Conservation (phyloP, 306 rosid genomes). For the Geum urbanum region DNA sequence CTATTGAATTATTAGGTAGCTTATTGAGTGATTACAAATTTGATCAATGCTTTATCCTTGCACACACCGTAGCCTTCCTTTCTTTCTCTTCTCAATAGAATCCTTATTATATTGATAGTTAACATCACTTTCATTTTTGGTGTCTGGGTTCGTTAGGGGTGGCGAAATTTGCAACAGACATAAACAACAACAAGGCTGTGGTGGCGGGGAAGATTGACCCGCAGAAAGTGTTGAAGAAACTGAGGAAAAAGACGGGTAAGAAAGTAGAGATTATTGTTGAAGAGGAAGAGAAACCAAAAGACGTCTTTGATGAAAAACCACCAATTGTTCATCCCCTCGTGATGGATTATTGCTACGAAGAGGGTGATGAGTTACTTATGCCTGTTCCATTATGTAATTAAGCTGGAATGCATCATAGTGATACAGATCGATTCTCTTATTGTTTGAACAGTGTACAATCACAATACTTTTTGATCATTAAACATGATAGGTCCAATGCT, state of each 20-base stretch:
- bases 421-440: too few relatives aligned
- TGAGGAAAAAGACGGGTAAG: conserved; percentile 61
- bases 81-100: not conserved
- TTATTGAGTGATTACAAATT: too few relatives aligned
- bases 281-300: conserved; percentile 21
- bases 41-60: too few relatives aligned
- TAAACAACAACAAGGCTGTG: conserved; percentile 47
- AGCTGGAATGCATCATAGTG: too few relatives aligned
- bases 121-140: not conserved
- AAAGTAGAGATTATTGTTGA: conserved; percentile 49
- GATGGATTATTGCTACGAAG: conserved; percentile 38
- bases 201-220: conserved; percentile 70
- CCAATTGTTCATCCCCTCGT: conserved; percentile 12
- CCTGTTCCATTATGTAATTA: conserved; percentile 66
- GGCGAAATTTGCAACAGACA: conserved; percentile 63
- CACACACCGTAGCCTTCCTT: too few relatives aligned
- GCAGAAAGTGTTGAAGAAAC: conserved; percentile 55
- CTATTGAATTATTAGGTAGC: too few relatives aligned
- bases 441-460: too few relatives aligned
- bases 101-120: not conserved
- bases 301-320: conserved; percentile 13
- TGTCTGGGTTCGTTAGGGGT: conserved; percentile 42
- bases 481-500: too few relatives aligned
- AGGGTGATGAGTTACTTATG: conserved; percentile 34
- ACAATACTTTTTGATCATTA: too few relatives aligned